Evolutionary conservation across 352 stramenopile species (phyloP).

Genomic region (Phytophthora foliorum): DNA sequence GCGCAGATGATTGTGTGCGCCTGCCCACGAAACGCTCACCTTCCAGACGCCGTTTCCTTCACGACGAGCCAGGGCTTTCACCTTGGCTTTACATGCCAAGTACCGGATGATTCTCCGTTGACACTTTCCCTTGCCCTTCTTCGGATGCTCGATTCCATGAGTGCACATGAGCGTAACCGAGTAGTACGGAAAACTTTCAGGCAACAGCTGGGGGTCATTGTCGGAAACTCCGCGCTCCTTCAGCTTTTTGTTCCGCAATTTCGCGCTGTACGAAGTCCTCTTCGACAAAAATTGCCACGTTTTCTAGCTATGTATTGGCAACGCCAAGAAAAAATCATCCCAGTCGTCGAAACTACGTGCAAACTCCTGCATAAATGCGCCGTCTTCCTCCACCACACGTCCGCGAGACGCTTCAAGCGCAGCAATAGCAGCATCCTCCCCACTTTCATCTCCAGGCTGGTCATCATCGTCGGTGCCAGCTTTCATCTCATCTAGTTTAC

Average conservation of each 20-base stretch:
- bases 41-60: neutral
- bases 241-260: slow-evolving; percentile 1
- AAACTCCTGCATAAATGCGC: neutral
- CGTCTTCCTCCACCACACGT: neutral
- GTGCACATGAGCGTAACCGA: slow-evolving; percentile 12
- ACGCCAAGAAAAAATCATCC: neutral
- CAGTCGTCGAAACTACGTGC: neutral
- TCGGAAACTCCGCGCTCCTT: neutral
- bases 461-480: no score
- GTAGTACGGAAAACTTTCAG: slow-evolving; percentile 4
- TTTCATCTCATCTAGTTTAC: no score
- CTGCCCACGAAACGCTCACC: neutral
- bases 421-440: neutral
- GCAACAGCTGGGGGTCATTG: neutral
- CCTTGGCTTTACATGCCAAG: neutral
- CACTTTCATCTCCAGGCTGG: neutral
- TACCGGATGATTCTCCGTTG: slow-evolving; percentile 3
- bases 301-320: neutral
- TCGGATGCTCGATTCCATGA: slow-evolving; percentile 13
- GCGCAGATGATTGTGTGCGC: neutral
- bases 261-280: neutral
- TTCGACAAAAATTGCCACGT: neutral
- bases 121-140: slow-evolving; percentile 6
- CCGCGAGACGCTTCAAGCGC: neutral
- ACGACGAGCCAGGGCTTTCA: neutral